Evolutionary conservation across 805 yeast species (phyloP), one percentile per base, ranked within the genome.

Genomic region (Metschnikowia aberdeeniae): DNA sequence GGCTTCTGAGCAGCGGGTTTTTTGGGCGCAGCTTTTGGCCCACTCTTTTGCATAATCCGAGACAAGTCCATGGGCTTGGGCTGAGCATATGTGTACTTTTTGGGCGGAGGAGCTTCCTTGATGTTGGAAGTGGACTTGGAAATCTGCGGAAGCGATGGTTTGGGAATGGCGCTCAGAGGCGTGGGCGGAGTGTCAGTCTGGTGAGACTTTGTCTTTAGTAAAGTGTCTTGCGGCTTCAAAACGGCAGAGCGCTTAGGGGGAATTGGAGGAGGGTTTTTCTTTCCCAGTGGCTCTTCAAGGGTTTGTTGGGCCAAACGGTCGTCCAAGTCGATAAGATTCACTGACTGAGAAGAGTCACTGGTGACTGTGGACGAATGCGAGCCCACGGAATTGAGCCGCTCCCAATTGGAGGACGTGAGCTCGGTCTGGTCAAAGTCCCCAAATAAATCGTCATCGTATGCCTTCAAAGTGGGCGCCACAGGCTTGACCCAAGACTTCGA

Each of bases 251-350:
- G 41, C 29, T 46, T 47, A 7, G 57, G 57, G 3, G 62, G 59
- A 2, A 52, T 46, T 3, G 55, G 60, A n/a, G 59, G 52, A 12
- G 54, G 55, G 19, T 42, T 34, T 29, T 44, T 45, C 34, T 43
- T 48, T 3, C 34, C 6, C 57, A 42, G 19, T 59, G 50, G 36
- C 59, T 66, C 34, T 63, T 65, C 48, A 60, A 43, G 12, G 59
- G 54, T 11, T 12, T 35, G 27, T 3, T 24, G 17, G 4, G 73
- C 81, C 52, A 80, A 87, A 19, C 46, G 40, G 19, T 52, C 54
- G 58, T 78, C 95, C 54, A 89, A 80, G 59, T 89, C 96, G 50
- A 89, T 85, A 54, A 89, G 71, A 47, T 81, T 79, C 31, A 76
- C 71, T 34, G 73, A 67, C 22, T 46, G 54, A 17, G 47, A 36